Evolutionary conservation across 208 protist species (phyloP), one percentile per base, ranked within the genome.

Genomic region (Endotrypanum monterogeii): DNA sequence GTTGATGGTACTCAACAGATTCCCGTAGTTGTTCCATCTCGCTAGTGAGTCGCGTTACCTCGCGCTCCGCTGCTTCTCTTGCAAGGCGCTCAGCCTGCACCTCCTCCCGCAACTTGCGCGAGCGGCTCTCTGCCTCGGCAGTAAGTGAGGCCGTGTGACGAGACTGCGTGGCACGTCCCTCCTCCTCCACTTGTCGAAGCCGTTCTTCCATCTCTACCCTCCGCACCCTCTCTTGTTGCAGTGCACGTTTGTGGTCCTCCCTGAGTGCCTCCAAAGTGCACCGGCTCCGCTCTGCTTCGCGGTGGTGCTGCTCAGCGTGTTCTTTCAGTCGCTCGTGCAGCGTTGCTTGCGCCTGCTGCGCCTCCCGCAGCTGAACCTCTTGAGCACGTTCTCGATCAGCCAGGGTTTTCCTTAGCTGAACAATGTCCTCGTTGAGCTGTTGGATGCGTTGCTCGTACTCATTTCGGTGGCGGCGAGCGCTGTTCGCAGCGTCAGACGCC

Each of bases 311-410:
- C 55, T 77, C 78, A n/a, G 25, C 41, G 39, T 79, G 52, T 16
- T 79, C 66, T 32, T 71, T 77, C 41, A 89, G 61, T 3, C 84
- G 80, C 37, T 88, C 63, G 54, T 83, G 69, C 60, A 87, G 52
- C 6, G 71, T 57, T 14, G 74, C 76, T 58, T 89, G 80, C 7
- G 71, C 57, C 14, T 81, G 77, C 68, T 86, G 76, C n/a, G 75
- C 76, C 52, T 84, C 82, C 3, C 78, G 75, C 52, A 85, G 57
- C 73, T 84, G 77, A 3, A 66, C 76, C n/a, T 58, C 68, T 39
- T 84, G 82, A 2, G 63, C 46, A 3, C 74, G 70, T 18, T 87
- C 77, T 63, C 78, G 82, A 51, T 88, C 83, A 12, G 39, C 65
- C 25, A 88, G n/a, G 18, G 52, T 54, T 55, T 72, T 72, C 25